phyloP scores from a whole-genome alignment of 805 yeast genomes.

The Teunomyces funiuensis region DNA sequence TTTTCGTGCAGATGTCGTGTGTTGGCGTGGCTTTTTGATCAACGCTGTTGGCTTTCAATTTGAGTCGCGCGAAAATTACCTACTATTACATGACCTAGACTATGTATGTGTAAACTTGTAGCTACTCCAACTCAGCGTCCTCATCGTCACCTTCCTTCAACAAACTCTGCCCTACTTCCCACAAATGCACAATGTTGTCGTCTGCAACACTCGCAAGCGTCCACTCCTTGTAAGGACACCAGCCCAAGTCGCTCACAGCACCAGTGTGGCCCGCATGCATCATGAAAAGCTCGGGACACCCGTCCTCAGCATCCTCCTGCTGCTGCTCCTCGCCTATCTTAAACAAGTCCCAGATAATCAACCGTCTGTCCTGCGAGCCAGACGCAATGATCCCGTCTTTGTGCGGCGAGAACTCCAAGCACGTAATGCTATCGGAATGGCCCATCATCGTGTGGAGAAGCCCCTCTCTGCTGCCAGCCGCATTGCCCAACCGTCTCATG shows the following conservation, averaged over 20 bases:
- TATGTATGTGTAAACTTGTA: no score
- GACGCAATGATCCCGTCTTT: slow-evolving; percentile 76
- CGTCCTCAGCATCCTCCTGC: slow-evolving; percentile 88
- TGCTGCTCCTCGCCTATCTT: slow-evolving; percentile 82
- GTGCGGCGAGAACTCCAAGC: slow-evolving; percentile 75
- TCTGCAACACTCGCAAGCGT: slow-evolving; percentile 64
- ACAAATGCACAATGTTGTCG: slow-evolving; percentile 59
- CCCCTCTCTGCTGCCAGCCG: slow-evolving; percentile 16
- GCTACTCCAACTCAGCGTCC: slow-evolving; percentile 23
- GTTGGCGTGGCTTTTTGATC: not conserved
- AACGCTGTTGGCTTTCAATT: no score
- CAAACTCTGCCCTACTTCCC: slow-evolving; percentile 47
- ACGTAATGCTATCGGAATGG: slow-evolving; percentile 70
- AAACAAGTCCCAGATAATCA: slow-evolving; percentile 77
- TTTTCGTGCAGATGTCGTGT: not conserved
- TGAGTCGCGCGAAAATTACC: no score
- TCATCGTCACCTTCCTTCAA: slow-evolving; percentile 17
- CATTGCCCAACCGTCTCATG: slow-evolving; percentile 42
- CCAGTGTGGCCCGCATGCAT: slow-evolving; percentile 93
- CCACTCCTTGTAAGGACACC: slow-evolving; percentile 76
- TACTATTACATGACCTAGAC: no score
- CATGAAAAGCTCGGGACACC: slow-evolving; percentile 84
- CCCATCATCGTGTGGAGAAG: slow-evolving; percentile 75
- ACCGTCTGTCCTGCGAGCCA: slow-evolving; percentile 73
- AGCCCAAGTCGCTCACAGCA: slow-evolving; percentile 67